These are phyloP conservation scores for Cucurbita argyrosperma DNA, from an alignment of 306 rosid species.

Conservation along the genomic window DNA sequence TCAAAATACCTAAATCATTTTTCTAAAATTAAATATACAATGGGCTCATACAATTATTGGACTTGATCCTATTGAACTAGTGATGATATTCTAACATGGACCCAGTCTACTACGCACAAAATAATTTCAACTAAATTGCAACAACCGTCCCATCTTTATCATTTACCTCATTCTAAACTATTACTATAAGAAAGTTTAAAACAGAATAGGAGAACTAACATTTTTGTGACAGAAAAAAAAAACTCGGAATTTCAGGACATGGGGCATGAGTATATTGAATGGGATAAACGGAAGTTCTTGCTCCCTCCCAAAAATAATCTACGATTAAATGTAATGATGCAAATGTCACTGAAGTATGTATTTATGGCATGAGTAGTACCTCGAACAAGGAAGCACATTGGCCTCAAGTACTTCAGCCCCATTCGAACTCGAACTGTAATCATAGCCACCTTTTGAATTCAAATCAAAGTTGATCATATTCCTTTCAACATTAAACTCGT, in stretches of 20 bases:
- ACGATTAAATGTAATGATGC: background rate
- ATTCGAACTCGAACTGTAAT: conserved; percentile 31
- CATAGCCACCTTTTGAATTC: conserved; percentile 52
- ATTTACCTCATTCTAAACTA: background rate
- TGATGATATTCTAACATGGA: too few relatives aligned
- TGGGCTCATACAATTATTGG: too few relatives aligned
- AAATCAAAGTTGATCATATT: conserved; percentile 50
- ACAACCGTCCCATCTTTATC: background rate
- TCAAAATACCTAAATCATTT: too few relatives aligned
- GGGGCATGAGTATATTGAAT: background rate
- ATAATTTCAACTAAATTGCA: background rate
- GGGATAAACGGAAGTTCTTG: background rate
- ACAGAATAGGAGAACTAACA: background rate
- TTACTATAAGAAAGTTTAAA: background rate
- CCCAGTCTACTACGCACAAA: background rate
- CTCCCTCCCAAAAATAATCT: background rate
- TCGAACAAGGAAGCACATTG: conserved; percentile 33
- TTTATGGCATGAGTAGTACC: conserved; percentile 12
- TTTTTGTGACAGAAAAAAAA: background rate
- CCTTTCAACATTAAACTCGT: conserved; percentile 36
- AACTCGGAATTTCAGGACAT: background rate
- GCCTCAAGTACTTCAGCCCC: conserved; percentile 39
- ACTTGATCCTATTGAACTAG: too few relatives aligned
- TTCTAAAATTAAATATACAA: too few relatives aligned
- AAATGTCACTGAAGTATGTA: conserved; percentile 1